A percentile compares a stretch with the other conserved stretches of the same genome.
Evolutionary conservation across 2,329 filamentous ascomycete species (phyloP).

Genomic region (Neocucurbitaria cava): DNA sequence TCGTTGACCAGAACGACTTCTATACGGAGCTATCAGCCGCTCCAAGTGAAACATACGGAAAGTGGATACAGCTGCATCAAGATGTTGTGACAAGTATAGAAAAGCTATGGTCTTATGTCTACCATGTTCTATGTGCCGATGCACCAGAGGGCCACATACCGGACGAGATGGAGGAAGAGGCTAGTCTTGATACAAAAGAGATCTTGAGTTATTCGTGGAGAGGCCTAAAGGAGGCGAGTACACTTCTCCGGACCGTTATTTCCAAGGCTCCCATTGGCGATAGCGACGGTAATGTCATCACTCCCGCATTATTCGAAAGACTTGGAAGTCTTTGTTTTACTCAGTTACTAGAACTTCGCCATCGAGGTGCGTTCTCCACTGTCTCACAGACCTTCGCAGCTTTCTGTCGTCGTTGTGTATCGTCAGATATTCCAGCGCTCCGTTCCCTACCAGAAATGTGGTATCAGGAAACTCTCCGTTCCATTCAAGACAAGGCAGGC

Average conservation of each 20-base stretch:
- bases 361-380: conserved; percentile 91
- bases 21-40: conserved; percentile 21
- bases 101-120: conserved; percentile 79
- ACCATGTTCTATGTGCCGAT: conserved; percentile 84
- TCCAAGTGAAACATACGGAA: conserved; percentile 9
- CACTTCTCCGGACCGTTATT: conserved; percentile 65
- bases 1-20: conserved; percentile 54
- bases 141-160: conserved; percentile 89
- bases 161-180: conserved; percentile 74
- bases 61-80: conserved; percentile 56
- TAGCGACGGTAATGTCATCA: conserved; percentile 25
- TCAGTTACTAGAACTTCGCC: conserved; percentile 81
- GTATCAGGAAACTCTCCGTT: conserved; percentile 74
- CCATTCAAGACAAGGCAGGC: conserved; percentile 76
- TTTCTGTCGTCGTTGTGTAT: conserved; percentile 74
- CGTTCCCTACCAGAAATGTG: conserved; percentile 65
- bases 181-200: conserved; percentile 82
- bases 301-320: conserved; percentile 62
- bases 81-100: conserved; percentile 68
- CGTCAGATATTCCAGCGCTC: conserved; percentile 56
- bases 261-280: conserved; percentile 46
- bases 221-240: conserved; percentile 90
- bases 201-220: conserved; percentile 94
- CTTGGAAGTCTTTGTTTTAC: conserved; percentile 80
- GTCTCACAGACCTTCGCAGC: conserved; percentile 86